Evolutionary conservation across 495 filamentous ascomycete species (phyloP).

Genomic region (Penicillium argentinense): DNA sequence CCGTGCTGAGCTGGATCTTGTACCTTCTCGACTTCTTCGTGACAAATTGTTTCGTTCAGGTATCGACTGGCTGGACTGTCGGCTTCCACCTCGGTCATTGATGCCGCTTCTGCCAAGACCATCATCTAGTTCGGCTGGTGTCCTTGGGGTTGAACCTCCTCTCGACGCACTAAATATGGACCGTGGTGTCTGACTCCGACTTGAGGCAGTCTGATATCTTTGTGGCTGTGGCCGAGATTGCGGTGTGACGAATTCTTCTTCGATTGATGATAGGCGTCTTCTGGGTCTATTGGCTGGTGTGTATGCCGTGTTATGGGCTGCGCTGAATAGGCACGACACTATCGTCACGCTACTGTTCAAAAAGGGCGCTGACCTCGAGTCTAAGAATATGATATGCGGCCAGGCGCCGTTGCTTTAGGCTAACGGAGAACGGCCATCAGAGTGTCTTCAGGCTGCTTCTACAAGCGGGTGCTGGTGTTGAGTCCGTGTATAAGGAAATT

Average conservation of each 20-base stretch:
- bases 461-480: constrained; percentile 9
- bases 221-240: not conserved
- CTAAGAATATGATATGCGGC: no score
- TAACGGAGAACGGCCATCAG: no score
- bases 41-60: no score
- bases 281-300: not conserved
- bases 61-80: no score
- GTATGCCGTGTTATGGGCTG: constrained; percentile 15
- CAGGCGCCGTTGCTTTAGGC: no score
- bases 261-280: not conserved
- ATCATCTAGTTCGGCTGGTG: no score
- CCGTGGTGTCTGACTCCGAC: not conserved
- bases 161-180: not conserved
- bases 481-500: not conserved
- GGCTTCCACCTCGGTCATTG: no score
- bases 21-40: no score
- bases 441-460: no score
- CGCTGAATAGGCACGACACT: constrained; percentile 20
- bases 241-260: not conserved
- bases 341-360: constrained; percentile 24
- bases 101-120: no score
- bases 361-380: no score
- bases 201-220: not conserved
- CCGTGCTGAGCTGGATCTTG: no score
- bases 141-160: not conserved